phyloP scores from a whole-genome alignment of 148 eudicot species.

The Tetragonia tetragonoides region DNA sequence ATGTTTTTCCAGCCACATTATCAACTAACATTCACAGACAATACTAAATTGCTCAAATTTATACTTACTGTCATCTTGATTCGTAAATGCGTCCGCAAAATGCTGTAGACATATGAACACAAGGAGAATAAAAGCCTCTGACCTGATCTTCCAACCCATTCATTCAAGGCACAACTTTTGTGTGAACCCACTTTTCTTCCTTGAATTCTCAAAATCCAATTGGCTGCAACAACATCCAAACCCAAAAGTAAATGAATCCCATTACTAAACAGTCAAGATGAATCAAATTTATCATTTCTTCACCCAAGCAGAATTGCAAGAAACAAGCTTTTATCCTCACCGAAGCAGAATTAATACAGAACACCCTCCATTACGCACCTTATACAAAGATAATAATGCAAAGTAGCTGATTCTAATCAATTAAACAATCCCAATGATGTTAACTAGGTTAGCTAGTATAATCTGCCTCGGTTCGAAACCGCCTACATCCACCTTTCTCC shows the following conservation, averaged over 20 bases:
- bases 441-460: background rate
- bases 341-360: background rate
- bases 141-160: slow-evolving; percentile 51
- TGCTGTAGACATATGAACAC: slow-evolving; percentile 32
- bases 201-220: slow-evolving; percentile 14
- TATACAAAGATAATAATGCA: background rate
- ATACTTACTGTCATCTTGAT: slow-evolving; percentile 59
- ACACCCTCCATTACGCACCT: no score
- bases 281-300: background rate
- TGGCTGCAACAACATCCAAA: slow-evolving; percentile 14
- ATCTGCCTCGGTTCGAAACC: background rate
- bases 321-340: background rate
- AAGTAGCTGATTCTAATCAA: background rate
- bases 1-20: background rate
- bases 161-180: slow-evolving; percentile 32
- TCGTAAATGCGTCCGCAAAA: slow-evolving; percentile 44
- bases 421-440: background rate
- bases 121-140: slow-evolving; percentile 28
- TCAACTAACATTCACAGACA: background rate
- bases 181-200: slow-evolving; percentile 23
- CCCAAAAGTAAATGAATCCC: slow-evolving; percentile 2
- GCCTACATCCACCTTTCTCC: background rate
- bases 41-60: background rate
- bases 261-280: background rate
- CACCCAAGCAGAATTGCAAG: background rate